Base-by-base conservation (phyloP, 2,329 filamentous ascomycete species). In the Arthrobotrys musiformis region DNA sequence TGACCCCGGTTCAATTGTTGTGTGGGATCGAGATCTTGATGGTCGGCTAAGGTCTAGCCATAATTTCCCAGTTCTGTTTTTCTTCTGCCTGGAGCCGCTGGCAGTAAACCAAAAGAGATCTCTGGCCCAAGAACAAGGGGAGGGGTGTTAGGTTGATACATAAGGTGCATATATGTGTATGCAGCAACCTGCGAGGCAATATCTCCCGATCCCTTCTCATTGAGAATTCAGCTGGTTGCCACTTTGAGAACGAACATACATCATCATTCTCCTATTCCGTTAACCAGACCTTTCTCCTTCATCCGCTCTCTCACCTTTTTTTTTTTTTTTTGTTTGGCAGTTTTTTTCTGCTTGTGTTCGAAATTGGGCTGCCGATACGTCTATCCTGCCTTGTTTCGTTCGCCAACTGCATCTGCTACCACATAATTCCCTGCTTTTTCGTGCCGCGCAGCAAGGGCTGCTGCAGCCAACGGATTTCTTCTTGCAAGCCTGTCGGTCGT, bases 21-120 rank as follows among this genome's bases (percentile, higher is more conserved):
- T 46, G 33, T 58, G 62, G 13, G 58, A 75, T 75, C 63, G 44
- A 69, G 70, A 69, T 75, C 70, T 69, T 40, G n/a, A 40, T 19
- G 70, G 62, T 46, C 46, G 63, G 56, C 56, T 69, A 50, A 26
- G 70, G 56, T 58, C 63, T 35, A 37, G 70, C 70, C 58, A 60
- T 64, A 64, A 76, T 69, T 70, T 76, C 64, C 64, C 46, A 58
- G 19, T n/a, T 11, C 19, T 56, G n/a, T 70, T 60, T 26, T 50
- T 60, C 24, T 33, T 44, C 64, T 73, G 37, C 33, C 48, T 61
- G 30, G 68, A 64, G n/a, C 61, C 44, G 62, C 58, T 58, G 30
- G 24, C 52, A 37, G 48, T 35, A 35, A 48, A 70, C 40, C 28
- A 17, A 28, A 40, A 62, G 19, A 22, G 24, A 46, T 33, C 28